Base-by-base conservation (phyloP, 78 protist species). In the Chrysochromulina parva region DNA sequence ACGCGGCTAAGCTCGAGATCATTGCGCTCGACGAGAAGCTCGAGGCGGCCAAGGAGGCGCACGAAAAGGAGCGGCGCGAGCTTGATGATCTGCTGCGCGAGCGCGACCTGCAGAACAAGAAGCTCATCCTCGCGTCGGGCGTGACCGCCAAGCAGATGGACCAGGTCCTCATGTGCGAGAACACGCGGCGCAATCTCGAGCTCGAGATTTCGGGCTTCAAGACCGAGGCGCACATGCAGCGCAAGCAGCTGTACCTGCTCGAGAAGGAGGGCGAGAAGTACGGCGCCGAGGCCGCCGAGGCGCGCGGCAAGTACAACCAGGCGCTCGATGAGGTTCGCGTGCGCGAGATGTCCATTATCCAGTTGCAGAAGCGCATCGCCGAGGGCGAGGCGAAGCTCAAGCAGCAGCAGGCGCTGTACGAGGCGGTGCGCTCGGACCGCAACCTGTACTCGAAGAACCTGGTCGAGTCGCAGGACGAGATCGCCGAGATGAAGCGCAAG, bases 371-470 rank as follows among this genome's bases (percentile, higher is more conserved):
- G 94, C 62, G 90, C 85, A 90, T 96, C 74, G 85, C 82, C 38
- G 98, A 95, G 57, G 91, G 80, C 4, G 94, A 96, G 92, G 78
- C 55, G 62, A 91, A 92, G 93, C 95, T 96, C 59, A 91, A 90
- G 85, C 94, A 88, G 92, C 98, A 97, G 94, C 95, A 94, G 92
- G 28, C 14, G 14, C 92, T 94, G 19, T 96, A 97, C 92, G 98
- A 97, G 88, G 87, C 91, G 28, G 98, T 96, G 48, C 96, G 98
- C 6, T 24, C 95, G 0, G 99, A 96, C 62, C 88, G 99, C 22
- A 97, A 96, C 89, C 84, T 96, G 59, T 95, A 94, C 92, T 90
- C 94, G 62, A 95, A 96, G 94, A 95, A 95, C 86, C 89, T 96
- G 86, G 91, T 97, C 78, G 97, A 96, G 88, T 86, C 97, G 48